A percentile compares a stretch with the other conserved stretches of the same genome.
Conservation (phyloP, 192 early-diverging fungal genomes). For the Gigaspora rosea region DNA sequence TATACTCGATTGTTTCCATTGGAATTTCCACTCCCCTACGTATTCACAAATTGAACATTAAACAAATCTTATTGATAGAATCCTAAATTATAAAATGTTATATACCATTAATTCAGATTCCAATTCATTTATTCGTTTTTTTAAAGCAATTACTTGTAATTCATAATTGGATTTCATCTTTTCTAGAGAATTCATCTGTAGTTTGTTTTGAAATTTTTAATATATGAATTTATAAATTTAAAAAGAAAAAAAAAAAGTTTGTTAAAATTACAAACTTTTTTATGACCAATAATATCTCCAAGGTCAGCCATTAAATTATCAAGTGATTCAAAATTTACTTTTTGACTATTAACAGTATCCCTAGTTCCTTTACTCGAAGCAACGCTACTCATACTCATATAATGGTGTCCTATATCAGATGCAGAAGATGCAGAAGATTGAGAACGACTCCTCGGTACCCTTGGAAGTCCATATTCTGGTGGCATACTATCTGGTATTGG, state of each 20-base stretch:
- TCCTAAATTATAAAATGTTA: background rate
- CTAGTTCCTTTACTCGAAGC: slow-evolving; percentile 26
- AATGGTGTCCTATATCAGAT: slow-evolving; percentile 22
- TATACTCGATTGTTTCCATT: slow-evolving; percentile 35
- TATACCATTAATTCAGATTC: slow-evolving; percentile 45
- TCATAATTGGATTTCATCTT: slow-evolving; percentile 64
- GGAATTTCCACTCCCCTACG: background rate
- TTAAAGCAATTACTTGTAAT: slow-evolving; percentile 57
- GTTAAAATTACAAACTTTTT: background rate
- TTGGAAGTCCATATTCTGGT: slow-evolving; percentile 9
- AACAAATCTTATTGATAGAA: background rate
- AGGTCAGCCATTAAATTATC: slow-evolving; percentile 79
- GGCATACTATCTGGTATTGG: slow-evolving; percentile 14
- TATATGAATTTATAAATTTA: background rate
- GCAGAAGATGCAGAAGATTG: slow-evolving; percentile 30
- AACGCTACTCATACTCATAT: slow-evolving; percentile 27
- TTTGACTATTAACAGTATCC: slow-evolving; percentile 23
- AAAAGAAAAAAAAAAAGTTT: background rate
- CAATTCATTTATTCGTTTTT: slow-evolving; percentile 67
- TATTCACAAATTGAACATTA: background rate
- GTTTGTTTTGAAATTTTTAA: background rate
- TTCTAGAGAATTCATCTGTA: slow-evolving; percentile 40
- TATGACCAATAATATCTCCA: slow-evolving; percentile 53
- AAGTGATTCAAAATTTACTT: slow-evolving; percentile 58
- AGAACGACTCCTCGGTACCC: slow-evolving; percentile 19